Base-by-base conservation (phyloP, 129 eudicot genomes). In the Heracleum sosnowskyi region DNA sequence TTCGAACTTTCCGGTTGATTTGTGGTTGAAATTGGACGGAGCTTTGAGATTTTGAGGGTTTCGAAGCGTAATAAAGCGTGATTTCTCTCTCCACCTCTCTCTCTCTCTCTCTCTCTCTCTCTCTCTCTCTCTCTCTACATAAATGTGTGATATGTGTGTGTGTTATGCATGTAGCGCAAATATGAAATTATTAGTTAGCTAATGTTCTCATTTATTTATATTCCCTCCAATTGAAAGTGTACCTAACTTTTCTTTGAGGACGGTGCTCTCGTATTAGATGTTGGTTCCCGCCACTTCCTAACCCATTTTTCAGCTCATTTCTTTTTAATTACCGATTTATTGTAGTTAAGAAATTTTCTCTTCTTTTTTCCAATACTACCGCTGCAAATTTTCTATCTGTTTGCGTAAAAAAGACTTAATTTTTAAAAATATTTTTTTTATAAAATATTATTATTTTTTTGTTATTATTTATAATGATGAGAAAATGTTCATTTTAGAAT, bases 261-360 rank as follows among this genome's bases (percentile, higher is more conserved):
- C 13, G 34, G 20, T 28, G 2, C 44, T 26, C 26, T 39, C 34
- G 2, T 0, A 0, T 39, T 73, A n/a, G n/a, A 41, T 12, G 10
- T 53, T 31, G 70, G 9, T 7, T 79, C 81, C 81, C 81, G 68
- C 76, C 76, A 70, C 29, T n/a, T n/a, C n/a, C n/a, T n/a, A n/a
- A n/a, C n/a, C n/a, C n/a, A n/a, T n/a, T n/a, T n/a, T n/a, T n/a
- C n/a, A n/a, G n/a, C n/a, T n/a, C n/a, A n/a, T n/a, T n/a, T n/a
- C n/a, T n/a, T n/a, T n/a, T n/a, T n/a, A n/a, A n/a, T n/a, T n/a
- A n/a, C n/a, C n/a, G n/a, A n/a, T n/a, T n/a, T n/a, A n/a, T n/a
- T n/a, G n/a, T n/a, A n/a, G n/a, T n/a, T n/a, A n/a, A n/a, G n/a
- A n/a, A n/a, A n/a, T n/a, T n/a, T n/a, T n/a, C n/a, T n/a, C n/a